A percentile compares a stretch with the other conserved stretches of the same genome.
These are phyloP conservation scores for Dichotomopilus funicola DNA, from an alignment of 2,329 filamentous ascomycete species.

Conservation along the genomic window DNA sequence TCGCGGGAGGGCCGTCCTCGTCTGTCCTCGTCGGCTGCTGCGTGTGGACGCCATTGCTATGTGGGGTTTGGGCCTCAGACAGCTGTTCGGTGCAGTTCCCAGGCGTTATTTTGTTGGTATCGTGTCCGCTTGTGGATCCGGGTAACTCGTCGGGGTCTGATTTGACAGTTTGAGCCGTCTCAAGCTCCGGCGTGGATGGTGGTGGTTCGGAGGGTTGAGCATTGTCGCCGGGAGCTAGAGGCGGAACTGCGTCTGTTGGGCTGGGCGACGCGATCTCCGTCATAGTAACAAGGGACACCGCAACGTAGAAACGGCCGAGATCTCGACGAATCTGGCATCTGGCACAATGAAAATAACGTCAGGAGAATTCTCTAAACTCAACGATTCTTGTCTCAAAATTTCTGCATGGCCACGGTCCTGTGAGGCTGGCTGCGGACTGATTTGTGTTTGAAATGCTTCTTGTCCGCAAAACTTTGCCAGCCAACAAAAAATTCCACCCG, in stretches of 20 bases:
- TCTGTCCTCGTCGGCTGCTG: slow-evolving; percentile 24
- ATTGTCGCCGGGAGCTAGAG: slow-evolving; percentile 23
- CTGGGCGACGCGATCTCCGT: slow-evolving; percentile 53
- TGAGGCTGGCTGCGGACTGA: slow-evolving; percentile 40
- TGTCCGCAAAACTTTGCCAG: slow-evolving; percentile 45
- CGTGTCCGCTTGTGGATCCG: slow-evolving; percentile 4
- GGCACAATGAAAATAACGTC: slow-evolving; percentile 49
- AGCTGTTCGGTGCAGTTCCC: slow-evolving; percentile 1
- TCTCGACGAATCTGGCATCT: slow-evolving; percentile 54
- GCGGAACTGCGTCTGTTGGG: slow-evolving; percentile 35
- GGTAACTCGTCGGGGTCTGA: background rate
- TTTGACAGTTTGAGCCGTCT: slow-evolving; percentile 12
- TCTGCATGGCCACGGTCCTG: slow-evolving; percentile 49
- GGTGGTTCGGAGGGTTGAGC: slow-evolving; percentile 18
- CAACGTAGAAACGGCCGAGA: slow-evolving; percentile 43
- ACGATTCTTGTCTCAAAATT: slow-evolving; percentile 41
- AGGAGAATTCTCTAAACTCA: slow-evolving; percentile 42
- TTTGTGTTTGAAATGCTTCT: slow-evolving; percentile 37
- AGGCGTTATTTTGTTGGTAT: background rate
- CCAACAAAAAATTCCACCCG: slow-evolving; percentile 31
- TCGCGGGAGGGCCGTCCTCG: slow-evolving; percentile 46
- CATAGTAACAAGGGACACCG: slow-evolving; percentile 44
- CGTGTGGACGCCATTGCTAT: slow-evolving; percentile 9
- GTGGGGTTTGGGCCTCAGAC: slow-evolving; percentile 1
- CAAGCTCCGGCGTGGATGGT: slow-evolving; percentile 13